Evolutionary conservation across 805 yeast genomes (phyloP).

Genomic region (Zygoascus bituminiphila): DNA sequence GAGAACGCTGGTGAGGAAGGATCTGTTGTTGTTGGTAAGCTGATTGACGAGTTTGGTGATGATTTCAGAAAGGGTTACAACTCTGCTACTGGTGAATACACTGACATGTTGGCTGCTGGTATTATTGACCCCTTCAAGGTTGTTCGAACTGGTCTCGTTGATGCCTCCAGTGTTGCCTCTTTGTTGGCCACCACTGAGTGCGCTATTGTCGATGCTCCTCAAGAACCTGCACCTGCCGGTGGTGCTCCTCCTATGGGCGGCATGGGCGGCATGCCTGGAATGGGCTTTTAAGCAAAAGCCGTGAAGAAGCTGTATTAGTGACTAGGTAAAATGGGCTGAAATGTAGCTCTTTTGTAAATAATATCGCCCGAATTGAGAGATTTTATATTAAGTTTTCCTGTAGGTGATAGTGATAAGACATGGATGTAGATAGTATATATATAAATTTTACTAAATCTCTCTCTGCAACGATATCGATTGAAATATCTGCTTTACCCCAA

Average conservation of each 20-base stretch:
- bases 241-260: slow-evolving; percentile 65
- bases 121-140: slow-evolving; percentile 98
- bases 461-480: too few species aligned
- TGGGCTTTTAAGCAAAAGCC: slow-evolving; percentile 16
- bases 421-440: too few species aligned
- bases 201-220: slow-evolving; percentile 92
- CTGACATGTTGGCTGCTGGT: slow-evolving; percentile 95
- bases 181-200: slow-evolving; percentile 97
- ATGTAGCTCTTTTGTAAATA: slow-evolving; percentile 3
- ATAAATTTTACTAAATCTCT: too few species aligned
- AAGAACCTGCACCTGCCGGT: slow-evolving; percentile 51
- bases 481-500: too few species aligned
- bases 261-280: slow-evolving; percentile 32
- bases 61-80: slow-evolving; percentile 89
- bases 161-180: slow-evolving; percentile 96
- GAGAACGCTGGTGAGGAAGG: slow-evolving; percentile 98
- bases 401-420: too few species aligned
- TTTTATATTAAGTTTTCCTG: not conserved
- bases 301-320: not conserved
- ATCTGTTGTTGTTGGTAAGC: slow-evolving; percentile 89
- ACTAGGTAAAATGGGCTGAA: too few species aligned
- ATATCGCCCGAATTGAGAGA: not conserved
- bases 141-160: slow-evolving; percentile 89
- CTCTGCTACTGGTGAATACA: slow-evolving; percentile 84
- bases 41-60: slow-evolving; percentile 45